Conservation (phyloP, 1,284 basidiomycete species). For the Cryptococcus hybrid region DNA sequence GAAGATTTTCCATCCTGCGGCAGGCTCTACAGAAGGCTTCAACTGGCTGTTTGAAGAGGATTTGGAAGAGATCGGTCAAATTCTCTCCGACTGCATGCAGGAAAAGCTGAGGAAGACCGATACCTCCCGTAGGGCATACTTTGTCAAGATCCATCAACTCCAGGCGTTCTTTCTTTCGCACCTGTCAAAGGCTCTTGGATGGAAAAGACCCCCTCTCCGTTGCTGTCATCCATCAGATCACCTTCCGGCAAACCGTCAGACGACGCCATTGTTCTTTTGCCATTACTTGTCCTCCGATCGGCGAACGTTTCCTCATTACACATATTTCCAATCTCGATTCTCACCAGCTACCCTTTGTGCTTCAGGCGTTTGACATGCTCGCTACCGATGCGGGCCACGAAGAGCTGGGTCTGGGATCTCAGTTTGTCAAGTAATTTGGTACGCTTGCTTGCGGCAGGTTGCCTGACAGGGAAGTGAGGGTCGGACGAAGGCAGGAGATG, state of each 20-base stretch:
- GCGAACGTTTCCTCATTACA: constrained; percentile 12
- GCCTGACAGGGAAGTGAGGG: constrained; percentile 5
- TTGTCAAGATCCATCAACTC: constrained; percentile 12
- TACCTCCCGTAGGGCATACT: background rate
- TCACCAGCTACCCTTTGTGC: constrained; percentile 9
- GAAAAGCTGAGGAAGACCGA: background rate
- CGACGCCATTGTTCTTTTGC: constrained; percentile 18
- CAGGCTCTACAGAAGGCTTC: background rate
- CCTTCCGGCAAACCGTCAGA: constrained; percentile 2
- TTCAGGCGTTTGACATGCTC: constrained; percentile 15
- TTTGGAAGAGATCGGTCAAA: background rate
- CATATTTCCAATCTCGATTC: constrained; percentile 12
- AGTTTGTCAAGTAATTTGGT: background rate
- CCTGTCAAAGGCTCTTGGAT: background rate
- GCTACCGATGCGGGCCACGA: constrained; percentile 4
- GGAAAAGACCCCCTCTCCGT: background rate
- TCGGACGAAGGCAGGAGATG: constrained; percentile 7
- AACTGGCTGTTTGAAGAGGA: constrained; percentile 10
- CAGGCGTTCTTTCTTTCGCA: constrained; percentile 9
- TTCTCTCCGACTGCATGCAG: background rate
- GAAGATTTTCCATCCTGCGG: constrained; percentile 8
- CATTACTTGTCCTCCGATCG: constrained; percentile 4
- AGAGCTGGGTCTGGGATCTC: constrained; percentile 10
- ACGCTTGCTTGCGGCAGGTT: constrained; percentile 8
- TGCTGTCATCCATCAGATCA: constrained; percentile 1